These are phyloP conservation scores for Rhodotorula graminis DNA, from an alignment of 768 basidiomycete genomes.

Conservation along the genomic window DNA sequence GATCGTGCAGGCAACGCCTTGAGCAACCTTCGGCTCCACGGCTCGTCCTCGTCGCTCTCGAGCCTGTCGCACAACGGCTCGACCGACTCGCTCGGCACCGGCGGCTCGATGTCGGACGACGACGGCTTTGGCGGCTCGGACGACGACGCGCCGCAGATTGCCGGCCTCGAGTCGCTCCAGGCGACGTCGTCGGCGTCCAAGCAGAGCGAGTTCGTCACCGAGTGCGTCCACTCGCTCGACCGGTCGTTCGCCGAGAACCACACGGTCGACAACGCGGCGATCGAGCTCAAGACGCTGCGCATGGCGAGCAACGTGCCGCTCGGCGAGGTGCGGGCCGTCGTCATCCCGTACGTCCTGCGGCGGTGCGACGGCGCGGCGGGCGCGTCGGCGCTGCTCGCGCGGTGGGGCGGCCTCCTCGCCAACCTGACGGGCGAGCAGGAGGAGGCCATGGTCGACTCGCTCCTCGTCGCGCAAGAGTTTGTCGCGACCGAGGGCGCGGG, in stretches of 20 bases:
- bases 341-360: conserved; percentile 77
- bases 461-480: conserved; percentile 69
- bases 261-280: conserved; percentile 82
- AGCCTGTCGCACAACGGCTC: conserved; percentile 43
- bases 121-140: conserved; percentile 13
- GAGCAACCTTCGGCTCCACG: conserved; percentile 31
- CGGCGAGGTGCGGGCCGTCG: conserved; percentile 75
- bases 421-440: conserved; percentile 65
- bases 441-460: conserved; percentile 68
- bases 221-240: conserved; percentile 77
- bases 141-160: conserved; percentile 27
- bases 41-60: conserved; percentile 42
- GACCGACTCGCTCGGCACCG: conserved; percentile 36
- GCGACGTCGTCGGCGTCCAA: conserved; percentile 28
- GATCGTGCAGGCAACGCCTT: conserved; percentile 10
- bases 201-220: conserved; percentile 65
- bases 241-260: conserved; percentile 89
- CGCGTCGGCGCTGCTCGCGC: conserved; percentile 54
- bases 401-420: conserved; percentile 80
- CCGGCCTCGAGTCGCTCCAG: conserved; percentile 34
- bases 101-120: conserved; percentile 26
- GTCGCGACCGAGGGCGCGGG: conserved; percentile 50
- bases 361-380: conserved; percentile 62
- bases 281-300: conserved; percentile 91
- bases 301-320: conserved; percentile 94